Evolutionary conservation across 805 yeast genomes (phyloP), one percentile per base, ranked within the genome.

Genomic region (Candida gorgasii): DNA sequence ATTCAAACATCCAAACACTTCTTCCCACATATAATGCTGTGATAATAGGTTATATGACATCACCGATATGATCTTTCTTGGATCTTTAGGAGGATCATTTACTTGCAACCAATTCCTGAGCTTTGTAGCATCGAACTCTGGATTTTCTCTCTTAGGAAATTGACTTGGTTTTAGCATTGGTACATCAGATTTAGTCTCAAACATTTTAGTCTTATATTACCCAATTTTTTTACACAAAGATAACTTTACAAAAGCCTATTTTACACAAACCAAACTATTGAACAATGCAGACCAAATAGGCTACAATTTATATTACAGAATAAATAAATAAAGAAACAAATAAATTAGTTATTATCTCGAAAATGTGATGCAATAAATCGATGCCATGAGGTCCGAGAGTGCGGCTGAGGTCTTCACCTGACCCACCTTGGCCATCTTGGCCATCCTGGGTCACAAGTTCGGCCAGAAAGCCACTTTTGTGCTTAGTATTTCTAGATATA

Each of bases 1-100:
- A 17, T 97, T 97, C 1, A 97, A 88, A 61, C 86, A 90, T 54
- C 86, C 90, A 64, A 87, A 92, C 82, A 90, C 75, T 59, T 82
- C 85, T n/a, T 95, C 78, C 5, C 96, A 88, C 2, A 97, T 96
- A 66, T 90, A 90, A 61, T 86, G 92, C 61, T 90, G 97, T 62
- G 98, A 92, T 59, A 92, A 70, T 3, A 93, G 86, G 66, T 92
- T 92, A 70, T 89, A 90, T 29, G 89, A 80, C 77, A 88, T 75
- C 39, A 89, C 68, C 1, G 96, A 84, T 61, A 92, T 88, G 3
- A 75, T 57, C 29, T 62, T 67, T 16, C 56, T 57, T 8, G 58
- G 51, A 13, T 58, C 58, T n/a, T 23, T 8, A 3, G 36, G 31
- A 6, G 36, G 29, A 14, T 23, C 18, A 18, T 22, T 9, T 6